A percentile compares a stretch with the other conserved stretches of the same genome.
Evolutionary conservation across 352 stramenopile species (phyloP).

Genomic region (Stramenopiles sp.): DNA sequence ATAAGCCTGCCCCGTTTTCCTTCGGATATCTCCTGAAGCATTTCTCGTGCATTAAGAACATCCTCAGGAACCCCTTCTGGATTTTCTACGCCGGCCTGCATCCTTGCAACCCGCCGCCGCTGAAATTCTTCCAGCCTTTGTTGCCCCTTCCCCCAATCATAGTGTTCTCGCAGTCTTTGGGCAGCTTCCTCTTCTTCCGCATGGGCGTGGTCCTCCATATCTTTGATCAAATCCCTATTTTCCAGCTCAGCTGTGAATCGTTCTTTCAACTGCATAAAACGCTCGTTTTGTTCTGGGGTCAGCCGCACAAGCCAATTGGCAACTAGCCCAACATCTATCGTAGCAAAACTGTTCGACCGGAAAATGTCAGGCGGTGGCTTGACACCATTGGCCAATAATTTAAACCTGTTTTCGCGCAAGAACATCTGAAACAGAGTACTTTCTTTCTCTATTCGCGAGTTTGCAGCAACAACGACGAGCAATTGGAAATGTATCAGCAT

Average conservation of each 20-base stretch:
- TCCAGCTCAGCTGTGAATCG: slow-evolving; percentile 63
- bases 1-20: slow-evolving; percentile 40
- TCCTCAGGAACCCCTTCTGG: slow-evolving; percentile 29
- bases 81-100: slow-evolving; percentile 5
- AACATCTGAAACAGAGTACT: slow-evolving; percentile 79
- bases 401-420: slow-evolving; percentile 71
- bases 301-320: slow-evolving; percentile 64
- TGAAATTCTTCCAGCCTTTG: slow-evolving; percentile 18
- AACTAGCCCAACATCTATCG: slow-evolving; percentile 63
- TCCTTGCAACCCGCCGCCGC: neutral
- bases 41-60: slow-evolving; percentile 50
- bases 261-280: slow-evolving; percentile 62
- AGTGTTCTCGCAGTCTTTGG: slow-evolving; percentile 11
- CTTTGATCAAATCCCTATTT: slow-evolving; percentile 31
- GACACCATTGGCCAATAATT: slow-evolving; percentile 72
- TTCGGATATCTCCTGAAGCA: slow-evolving; percentile 54
- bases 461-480: slow-evolving; percentile 57
- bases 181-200: neutral
- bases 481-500: slow-evolving; percentile 70
- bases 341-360: slow-evolving; percentile 54
- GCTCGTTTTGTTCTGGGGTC: slow-evolving; percentile 46
- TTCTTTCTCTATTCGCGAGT: slow-evolving; percentile 56
- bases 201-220: slow-evolving; percentile 20
- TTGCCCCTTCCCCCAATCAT: slow-evolving; percentile 9
- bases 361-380: slow-evolving; percentile 67